Evolutionary conservation across 1,139 yeast species (phyloP).

Genomic region (Candida sojae): DNA sequence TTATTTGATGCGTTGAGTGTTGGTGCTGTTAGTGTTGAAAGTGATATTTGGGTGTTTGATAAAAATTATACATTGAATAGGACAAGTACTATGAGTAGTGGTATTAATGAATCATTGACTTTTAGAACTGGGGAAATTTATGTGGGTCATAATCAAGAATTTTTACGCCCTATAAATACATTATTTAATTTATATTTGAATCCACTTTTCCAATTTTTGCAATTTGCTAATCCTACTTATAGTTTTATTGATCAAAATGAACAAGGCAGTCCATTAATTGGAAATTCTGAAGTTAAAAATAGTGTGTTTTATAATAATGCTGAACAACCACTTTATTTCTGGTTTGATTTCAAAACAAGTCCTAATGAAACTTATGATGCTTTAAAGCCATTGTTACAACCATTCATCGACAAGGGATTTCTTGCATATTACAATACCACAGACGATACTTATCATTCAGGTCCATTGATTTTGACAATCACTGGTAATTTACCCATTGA

Average conservation of each 20-base stretch:
- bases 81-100: slow-evolving; percentile 23
- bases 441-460: slow-evolving; percentile 24
- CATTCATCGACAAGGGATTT: slow-evolving; percentile 34
- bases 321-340: slow-evolving; percentile 38
- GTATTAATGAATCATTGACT: slow-evolving; percentile 17
- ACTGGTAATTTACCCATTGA: slow-evolving; percentile 45
- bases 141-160: slow-evolving; percentile 65
- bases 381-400: slow-evolving; percentile 29
- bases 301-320: slow-evolving; percentile 43
- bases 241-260: slow-evolving; percentile 12
- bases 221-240: slow-evolving; percentile 41
- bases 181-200: slow-evolving; percentile 54
- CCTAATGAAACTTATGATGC: slow-evolving; percentile 33
- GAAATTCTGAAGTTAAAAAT: slow-evolving; percentile 19
- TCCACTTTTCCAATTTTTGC: slow-evolving; percentile 51
- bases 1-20: slow-evolving; percentile 59
- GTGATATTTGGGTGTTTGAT: slow-evolving; percentile 65
- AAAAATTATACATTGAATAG: slow-evolving; percentile 25
- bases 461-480: slow-evolving; percentile 41
- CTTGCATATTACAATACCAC: slow-evolving; percentile 35
- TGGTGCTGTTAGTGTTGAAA: slow-evolving; percentile 68
- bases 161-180: slow-evolving; percentile 45
- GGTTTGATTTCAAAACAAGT: slow-evolving; percentile 47
- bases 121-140: slow-evolving; percentile 45
- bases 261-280: slow-evolving; percentile 16